phyloP scores from a whole-genome alignment of 2,329 filamentous ascomycete genomes.

The Ophiognomonia clavigignenti-juglandacearum region DNA sequence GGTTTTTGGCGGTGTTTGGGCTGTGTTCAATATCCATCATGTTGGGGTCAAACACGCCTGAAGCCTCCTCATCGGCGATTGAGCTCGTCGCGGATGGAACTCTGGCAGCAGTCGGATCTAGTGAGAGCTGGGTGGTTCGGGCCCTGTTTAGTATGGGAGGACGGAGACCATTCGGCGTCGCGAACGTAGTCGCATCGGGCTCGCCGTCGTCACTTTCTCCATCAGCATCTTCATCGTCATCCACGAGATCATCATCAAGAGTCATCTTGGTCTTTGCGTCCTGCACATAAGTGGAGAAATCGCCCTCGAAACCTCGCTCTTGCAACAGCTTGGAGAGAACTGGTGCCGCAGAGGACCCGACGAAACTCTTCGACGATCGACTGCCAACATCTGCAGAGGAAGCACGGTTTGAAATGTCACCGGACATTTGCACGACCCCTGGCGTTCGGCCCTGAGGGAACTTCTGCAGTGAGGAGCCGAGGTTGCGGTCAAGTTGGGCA shows the following conservation, averaged over 20 bases:
- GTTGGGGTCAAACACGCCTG: constrained; percentile 37
- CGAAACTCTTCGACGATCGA: constrained; percentile 35
- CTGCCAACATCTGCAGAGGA: constrained; percentile 21
- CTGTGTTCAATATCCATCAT: constrained; percentile 59
- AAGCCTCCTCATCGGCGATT: constrained; percentile 20
- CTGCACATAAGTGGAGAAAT: constrained; percentile 53
- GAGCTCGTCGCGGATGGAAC: background rate
- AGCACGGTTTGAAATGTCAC: constrained; percentile 19
- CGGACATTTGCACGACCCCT: constrained; percentile 41
- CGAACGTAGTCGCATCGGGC: constrained; percentile 21
- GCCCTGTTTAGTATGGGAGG: constrained; percentile 43
- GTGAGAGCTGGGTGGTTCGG: constrained; percentile 33
- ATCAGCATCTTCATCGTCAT: constrained; percentile 46
- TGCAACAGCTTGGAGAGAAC: constrained; percentile 64
- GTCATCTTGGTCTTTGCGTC: constrained; percentile 54
- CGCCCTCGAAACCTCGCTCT: constrained; percentile 54
- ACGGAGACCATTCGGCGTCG: constrained; percentile 15
- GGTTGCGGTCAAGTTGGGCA: constrained; percentile 44
- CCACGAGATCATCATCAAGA: too few relatives aligned
- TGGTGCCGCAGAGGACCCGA: constrained; percentile 55
- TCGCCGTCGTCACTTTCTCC: constrained; percentile 47
- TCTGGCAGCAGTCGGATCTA: constrained; percentile 22
- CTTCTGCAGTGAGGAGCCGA: constrained; percentile 48
- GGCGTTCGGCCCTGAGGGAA: constrained; percentile 48
- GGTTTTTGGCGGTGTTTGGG: constrained; percentile 68